Evolutionary conservation across 352 stramenopile species (phyloP).

Genomic region (Pythium sp.): DNA sequence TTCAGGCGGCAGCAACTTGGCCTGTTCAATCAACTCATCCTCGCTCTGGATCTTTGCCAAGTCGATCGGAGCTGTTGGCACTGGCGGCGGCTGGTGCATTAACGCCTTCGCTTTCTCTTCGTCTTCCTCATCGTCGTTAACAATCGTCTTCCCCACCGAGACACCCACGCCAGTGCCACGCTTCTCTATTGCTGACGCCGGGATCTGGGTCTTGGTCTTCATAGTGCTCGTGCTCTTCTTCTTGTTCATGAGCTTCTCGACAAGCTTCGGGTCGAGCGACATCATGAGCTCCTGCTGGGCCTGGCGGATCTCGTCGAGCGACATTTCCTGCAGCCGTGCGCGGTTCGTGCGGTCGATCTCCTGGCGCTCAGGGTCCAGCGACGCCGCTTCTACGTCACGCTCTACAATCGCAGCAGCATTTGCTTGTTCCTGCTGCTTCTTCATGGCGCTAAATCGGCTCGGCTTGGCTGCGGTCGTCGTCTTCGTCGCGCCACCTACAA

Average conservation of each 20-base stretch:
- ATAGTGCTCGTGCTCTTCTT: slow-evolving; percentile 11
- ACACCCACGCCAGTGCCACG: slow-evolving; percentile 4
- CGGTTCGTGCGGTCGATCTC: slow-evolving; percentile 67
- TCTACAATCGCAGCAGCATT: background rate
- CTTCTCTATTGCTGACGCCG: background rate
- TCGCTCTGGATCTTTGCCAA: slow-evolving; percentile 60
- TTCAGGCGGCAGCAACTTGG: slow-evolving; percentile 47
- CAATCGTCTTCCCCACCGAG: slow-evolving; percentile 10
- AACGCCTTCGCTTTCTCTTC: background rate
- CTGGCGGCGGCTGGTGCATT: background rate
- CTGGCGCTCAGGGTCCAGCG: slow-evolving; percentile 30
- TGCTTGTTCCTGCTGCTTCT: background rate
- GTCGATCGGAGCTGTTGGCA: slow-evolving; percentile 21
- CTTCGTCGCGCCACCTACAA: background rate
- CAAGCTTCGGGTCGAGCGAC: slow-evolving; percentile 57
- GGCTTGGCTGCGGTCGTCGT: slow-evolving; percentile 8
- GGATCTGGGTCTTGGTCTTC: background rate
- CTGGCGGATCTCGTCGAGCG: slow-evolving; percentile 58
- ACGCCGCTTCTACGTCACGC: slow-evolving; percentile 8
- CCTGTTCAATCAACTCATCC: slow-evolving; percentile 47
- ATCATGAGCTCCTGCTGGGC: slow-evolving; percentile 64
- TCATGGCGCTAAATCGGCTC: slow-evolving; percentile 24
- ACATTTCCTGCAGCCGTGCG: slow-evolving; percentile 59
- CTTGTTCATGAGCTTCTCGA: slow-evolving; percentile 62
- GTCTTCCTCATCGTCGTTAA: slow-evolving; percentile 1